Evolutionary conservation across 2,329 filamentous ascomycete species (phyloP), one percentile per base, ranked within the genome.

Genomic region (Nannizziopsis barbatae): DNA sequence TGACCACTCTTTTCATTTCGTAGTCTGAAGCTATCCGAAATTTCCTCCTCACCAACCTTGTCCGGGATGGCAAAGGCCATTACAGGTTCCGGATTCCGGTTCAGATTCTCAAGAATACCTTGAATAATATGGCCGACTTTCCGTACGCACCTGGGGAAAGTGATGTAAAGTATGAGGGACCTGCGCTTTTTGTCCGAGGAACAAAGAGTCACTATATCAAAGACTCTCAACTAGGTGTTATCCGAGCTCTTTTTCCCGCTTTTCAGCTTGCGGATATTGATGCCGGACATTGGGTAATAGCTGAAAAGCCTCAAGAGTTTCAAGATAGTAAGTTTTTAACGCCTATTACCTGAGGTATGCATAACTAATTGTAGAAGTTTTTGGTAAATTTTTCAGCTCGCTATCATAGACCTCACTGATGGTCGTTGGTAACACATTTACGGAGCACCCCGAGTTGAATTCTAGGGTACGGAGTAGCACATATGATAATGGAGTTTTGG

Each of bases 21-120:
- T 41, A 80, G 72, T 79, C 82, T 11, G 65, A 93, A 3, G 71
- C 81, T 0, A 83, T 98, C 56, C 82, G 92, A 2, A 89, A 95
- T 61, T 98, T 96, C 65, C 76, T 98, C 12, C 77, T 98, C 0
- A 86, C 85, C 9, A 98, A 96, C 62, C 72, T 96, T 35, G 67
- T 83, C 56, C 77, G 81, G 4, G 59, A 65, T 2, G 60, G 65
- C 14, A 67, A 74, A 2, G 68, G 73, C 44, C 71, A 75, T 45
- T 76, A 84, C 57, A 81, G 77, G 57, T 95, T 92, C 68, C 78
- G 86, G 22, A 80, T 96, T 2, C 90, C 92, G 0, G 70, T 98
- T 9, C 73, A 76, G 41, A 80, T 78, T 2, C 71, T 98, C 0
- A 81, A 75, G 3, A 72, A 74, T 42, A 74, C 80, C 0, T 71